phyloP scores from a whole-genome alignment of 805 yeast genomes.

The Lipomyces lipofer region DNA sequence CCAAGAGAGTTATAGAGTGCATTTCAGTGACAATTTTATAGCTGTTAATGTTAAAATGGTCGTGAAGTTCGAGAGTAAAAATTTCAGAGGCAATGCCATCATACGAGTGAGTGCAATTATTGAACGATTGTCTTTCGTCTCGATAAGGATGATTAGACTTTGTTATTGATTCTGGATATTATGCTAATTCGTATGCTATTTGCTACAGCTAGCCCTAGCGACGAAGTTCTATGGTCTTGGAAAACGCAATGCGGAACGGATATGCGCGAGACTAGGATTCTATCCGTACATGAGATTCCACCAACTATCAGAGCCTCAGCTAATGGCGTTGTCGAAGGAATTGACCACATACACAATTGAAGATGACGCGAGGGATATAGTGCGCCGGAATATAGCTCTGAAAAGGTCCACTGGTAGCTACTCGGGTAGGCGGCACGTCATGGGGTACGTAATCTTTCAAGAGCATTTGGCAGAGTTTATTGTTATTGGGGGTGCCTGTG shows the following conservation, averaged over 20 bases:
- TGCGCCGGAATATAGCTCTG: constrained; percentile 68
- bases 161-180: not conserved
- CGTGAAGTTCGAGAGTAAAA: constrained; percentile 32
- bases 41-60: no score
- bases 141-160: not conserved
- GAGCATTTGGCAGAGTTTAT: not conserved
- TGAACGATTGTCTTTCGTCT: not conserved
- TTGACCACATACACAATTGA: constrained; percentile 80
- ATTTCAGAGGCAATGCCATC: constrained; percentile 32
- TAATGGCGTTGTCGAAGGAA: constrained; percentile 84
- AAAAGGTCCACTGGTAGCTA: constrained; percentile 82
- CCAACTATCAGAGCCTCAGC: constrained; percentile 83
- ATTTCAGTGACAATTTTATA: no score
- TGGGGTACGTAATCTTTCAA: constrained; percentile 46
- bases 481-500: not conserved
- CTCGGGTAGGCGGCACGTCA: constrained; percentile 85
- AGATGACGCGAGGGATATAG: constrained; percentile 69
- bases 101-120: constrained; percentile 16
- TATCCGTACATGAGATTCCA: constrained; percentile 95
- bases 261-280: constrained; percentile 86
- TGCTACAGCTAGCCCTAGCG: constrained; percentile 61
- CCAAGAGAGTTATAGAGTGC: no score
- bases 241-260: constrained; percentile 61
- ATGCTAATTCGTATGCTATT: not conserved
- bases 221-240: constrained; percentile 88